These are phyloP conservation scores for Clavispora santaluciae DNA, from an alignment of 805 yeast genomes.

Conservation along the genomic window DNA sequence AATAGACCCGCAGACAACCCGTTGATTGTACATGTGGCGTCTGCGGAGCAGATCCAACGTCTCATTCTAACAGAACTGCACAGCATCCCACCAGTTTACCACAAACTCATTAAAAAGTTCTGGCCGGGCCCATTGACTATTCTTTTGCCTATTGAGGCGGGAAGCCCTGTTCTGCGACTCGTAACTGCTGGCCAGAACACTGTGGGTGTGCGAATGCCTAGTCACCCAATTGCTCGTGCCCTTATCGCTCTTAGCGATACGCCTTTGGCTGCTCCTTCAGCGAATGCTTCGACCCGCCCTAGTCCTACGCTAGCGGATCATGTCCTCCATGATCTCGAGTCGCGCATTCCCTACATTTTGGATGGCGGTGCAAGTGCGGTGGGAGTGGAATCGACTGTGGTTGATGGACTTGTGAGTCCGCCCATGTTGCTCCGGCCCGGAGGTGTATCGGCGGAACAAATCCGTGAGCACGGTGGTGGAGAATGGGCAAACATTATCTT, in stretches of 20 bases:
- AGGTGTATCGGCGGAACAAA: slow-evolving; percentile 79
- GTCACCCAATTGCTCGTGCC: slow-evolving; percentile 85
- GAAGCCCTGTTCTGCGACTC: slow-evolving; percentile 54
- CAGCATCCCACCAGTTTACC: slow-evolving; percentile 65
- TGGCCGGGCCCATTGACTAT: slow-evolving; percentile 99
- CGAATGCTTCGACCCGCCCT: slow-evolving; percentile 93
- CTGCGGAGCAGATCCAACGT: slow-evolving; percentile 63
- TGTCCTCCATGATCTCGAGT: slow-evolving; percentile 74
- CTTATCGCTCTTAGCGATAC: slow-evolving; percentile 76
- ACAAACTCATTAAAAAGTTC: slow-evolving; percentile 56
- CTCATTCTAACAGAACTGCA: slow-evolving; percentile 46
- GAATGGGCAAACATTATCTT: slow-evolving; percentile 60
- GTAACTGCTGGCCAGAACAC: slow-evolving; percentile 89
- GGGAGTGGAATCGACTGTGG: slow-evolving; percentile 92
- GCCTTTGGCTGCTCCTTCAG: slow-evolving; percentile 97
- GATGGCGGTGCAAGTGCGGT: slow-evolving; percentile 90
- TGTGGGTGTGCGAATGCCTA: slow-evolving; percentile 87
- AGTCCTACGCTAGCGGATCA: slow-evolving; percentile 88
- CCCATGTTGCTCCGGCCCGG: slow-evolving; percentile 93
- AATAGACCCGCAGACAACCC: slow-evolving; percentile 96
- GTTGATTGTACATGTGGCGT: slow-evolving; percentile 82
- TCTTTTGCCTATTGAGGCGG: slow-evolving; percentile 54
- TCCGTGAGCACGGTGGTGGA: slow-evolving; percentile 59
- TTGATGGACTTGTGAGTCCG: slow-evolving; percentile 81
- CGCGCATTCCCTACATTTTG: slow-evolving; percentile 73